These are phyloP conservation scores for Blastobotrys apis DNA, from an alignment of 1,139 yeast genomes.

Conservation along the genomic window DNA sequence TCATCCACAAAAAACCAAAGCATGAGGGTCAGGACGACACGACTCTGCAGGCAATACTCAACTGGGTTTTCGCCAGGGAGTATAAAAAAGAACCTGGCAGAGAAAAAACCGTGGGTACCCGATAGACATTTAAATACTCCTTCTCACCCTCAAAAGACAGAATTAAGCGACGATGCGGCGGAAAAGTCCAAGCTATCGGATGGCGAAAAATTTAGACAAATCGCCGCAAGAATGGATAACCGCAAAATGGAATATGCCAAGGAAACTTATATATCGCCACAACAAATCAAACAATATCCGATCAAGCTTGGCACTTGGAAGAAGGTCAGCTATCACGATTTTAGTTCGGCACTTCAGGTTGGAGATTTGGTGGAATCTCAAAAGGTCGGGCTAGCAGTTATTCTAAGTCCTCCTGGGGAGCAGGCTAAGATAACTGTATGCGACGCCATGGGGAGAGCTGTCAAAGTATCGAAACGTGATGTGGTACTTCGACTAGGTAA, in stretches of 20 bases:
- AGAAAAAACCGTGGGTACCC: no score
- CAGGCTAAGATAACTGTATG: constrained; percentile 7
- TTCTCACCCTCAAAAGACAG: no score
- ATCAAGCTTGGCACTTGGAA: not conserved
- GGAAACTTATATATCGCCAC: not conserved
- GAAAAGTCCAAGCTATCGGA: no score
- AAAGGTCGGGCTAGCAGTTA: constrained; percentile 11
- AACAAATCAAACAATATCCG: not conserved
- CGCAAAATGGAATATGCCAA: constrained; percentile 5
- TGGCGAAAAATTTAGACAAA: constrained; percentile 5
- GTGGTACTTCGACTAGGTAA: constrained; percentile 10
- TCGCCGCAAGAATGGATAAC: constrained; percentile 12
- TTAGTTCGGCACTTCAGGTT: constrained; percentile 10
- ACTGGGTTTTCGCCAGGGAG: no score
- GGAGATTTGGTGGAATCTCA: constrained; percentile 15
- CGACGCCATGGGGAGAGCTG: constrained; percentile 5
- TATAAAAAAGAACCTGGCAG: no score
- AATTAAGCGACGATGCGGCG: no score
- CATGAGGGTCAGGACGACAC: no score
- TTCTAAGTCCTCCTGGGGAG: constrained; percentile 6
- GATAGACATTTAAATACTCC: no score
- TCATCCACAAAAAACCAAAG: no score
- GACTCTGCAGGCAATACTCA: no score
- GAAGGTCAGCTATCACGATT: constrained; percentile 4
- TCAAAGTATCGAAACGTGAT: constrained; percentile 8